Evolutionary conservation across 768 basidiomycete species (phyloP).

Genomic region (Cubamyces sp.): DNA sequence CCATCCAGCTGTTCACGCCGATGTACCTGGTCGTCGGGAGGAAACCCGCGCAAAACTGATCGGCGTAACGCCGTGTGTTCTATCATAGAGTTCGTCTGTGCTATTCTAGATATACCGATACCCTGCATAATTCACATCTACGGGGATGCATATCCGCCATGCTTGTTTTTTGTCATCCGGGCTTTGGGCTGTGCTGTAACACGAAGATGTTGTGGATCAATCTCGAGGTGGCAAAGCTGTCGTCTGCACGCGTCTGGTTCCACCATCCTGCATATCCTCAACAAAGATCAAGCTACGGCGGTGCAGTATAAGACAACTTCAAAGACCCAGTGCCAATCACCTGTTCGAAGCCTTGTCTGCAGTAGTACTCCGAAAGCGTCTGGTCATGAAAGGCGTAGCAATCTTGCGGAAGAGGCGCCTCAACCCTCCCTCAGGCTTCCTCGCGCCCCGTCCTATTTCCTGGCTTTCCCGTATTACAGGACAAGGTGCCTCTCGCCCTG

Average conservation of each 20-base stretch:
- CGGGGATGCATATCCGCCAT: background rate
- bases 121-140: constrained; percentile 20
- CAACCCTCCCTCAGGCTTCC: too few relatives aligned
- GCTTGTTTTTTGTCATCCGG: background rate
- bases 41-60: constrained; percentile 32
- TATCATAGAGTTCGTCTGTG: background rate
- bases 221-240: background rate
- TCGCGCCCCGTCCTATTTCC: too few relatives aligned
- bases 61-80: background rate
- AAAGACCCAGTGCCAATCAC: too few relatives aligned
- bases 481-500: too few relatives aligned
- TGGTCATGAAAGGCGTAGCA: too few relatives aligned
- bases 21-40: constrained; percentile 72
- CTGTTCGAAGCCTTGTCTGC: too few relatives aligned
- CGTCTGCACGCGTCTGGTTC: background rate
- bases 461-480: too few relatives aligned
- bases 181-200: constrained; percentile 5
- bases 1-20: constrained; percentile 76
- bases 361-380: too few relatives aligned
- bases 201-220: constrained; percentile 7
- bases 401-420: too few relatives aligned
- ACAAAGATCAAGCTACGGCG: too few relatives aligned
- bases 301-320: too few relatives aligned
- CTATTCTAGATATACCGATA: constrained; percentile 19
- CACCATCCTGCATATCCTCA: too few relatives aligned